A percentile compares a stretch with the other conserved stretches of the same genome.
These are phyloP conservation scores for Brasenia schreberi DNA, from an alignment of 164 flowering plant genomes.

Conservation along the genomic window DNA sequence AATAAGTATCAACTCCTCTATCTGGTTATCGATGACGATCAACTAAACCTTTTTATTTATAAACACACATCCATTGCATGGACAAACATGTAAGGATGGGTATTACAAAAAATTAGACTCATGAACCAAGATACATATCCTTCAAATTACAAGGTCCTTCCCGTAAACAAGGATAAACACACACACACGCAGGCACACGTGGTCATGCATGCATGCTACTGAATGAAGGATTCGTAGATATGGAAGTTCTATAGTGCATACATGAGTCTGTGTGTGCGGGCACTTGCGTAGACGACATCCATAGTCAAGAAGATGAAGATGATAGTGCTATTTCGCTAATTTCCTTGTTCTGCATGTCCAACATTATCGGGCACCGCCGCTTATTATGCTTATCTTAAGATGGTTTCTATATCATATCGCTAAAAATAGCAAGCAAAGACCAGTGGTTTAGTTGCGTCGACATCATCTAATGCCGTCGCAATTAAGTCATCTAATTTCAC, in stretches of 20 bases:
- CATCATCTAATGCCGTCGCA: background rate
- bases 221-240: background rate
- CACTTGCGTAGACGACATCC: background rate
- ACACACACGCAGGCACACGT: background rate
- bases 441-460: background rate
- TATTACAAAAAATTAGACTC: no score
- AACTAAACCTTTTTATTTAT: no score
- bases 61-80: no score
- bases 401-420: background rate
- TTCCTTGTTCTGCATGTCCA: background rate
- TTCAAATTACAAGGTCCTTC: no score
- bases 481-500: background rate
- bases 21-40: no score
- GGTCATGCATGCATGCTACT: background rate
- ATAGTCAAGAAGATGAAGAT: background rate
- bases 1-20: no score
- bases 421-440: background rate
- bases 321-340: background rate
- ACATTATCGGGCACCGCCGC: background rate
- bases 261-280: background rate
- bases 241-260: no score
- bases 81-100: no score
- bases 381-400: background rate
- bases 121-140: no score
- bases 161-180: background rate